Conservation (phyloP, 2,329 filamentous ascomycete genomes). For the Clarireedia sp. region DNA sequence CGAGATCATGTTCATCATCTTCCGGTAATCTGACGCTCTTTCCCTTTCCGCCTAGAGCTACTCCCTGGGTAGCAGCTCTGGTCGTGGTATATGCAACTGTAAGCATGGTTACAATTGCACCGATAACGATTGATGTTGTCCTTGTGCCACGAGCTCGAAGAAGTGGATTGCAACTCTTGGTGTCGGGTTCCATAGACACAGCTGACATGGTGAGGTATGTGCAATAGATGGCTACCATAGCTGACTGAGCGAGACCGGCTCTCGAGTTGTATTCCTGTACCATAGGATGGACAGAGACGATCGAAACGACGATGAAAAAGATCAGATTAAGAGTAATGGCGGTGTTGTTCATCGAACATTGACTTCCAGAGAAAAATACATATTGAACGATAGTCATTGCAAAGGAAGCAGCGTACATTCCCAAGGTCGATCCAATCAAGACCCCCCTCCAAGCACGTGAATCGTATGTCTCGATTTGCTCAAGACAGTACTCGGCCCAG, state of each 20-base stretch:
- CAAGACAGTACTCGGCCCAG: slow-evolving; percentile 94
- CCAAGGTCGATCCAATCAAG: slow-evolving; percentile 82
- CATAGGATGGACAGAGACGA: slow-evolving; percentile 79
- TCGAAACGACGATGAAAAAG: slow-evolving; percentile 70
- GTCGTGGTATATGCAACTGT: slow-evolving; percentile 98
- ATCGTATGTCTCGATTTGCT: slow-evolving; percentile 85
- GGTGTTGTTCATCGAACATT: slow-evolving; percentile 92
- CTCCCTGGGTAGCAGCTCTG: slow-evolving; percentile 82
- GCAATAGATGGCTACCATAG: slow-evolving; percentile 96
- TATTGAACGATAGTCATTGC: slow-evolving; percentile 97
- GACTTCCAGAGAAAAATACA: slow-evolving; percentile 77
- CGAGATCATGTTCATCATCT: slow-evolving; percentile 78
- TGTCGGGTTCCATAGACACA: slow-evolving; percentile 96
- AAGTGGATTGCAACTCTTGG: slow-evolving; percentile 89
- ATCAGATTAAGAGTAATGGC: slow-evolving; percentile 92
- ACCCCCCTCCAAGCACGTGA: slow-evolving; percentile 77
- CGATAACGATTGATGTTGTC: slow-evolving; percentile 83
- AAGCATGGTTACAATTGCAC: slow-evolving; percentile 91
- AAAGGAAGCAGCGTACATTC: slow-evolving; percentile 87
- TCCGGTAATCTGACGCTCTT: slow-evolving; percentile 54
- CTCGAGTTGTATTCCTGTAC: slow-evolving; percentile 90
- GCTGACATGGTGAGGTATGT: slow-evolving; percentile 98
- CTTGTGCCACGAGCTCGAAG: slow-evolving; percentile 78
- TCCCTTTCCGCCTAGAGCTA: slow-evolving; percentile 60
- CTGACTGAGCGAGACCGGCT: slow-evolving; percentile 91